These are phyloP conservation scores for Chalaropsis thielavioides DNA, from an alignment of 2,329 filamentous ascomycete species.

Conservation along the genomic window DNA sequence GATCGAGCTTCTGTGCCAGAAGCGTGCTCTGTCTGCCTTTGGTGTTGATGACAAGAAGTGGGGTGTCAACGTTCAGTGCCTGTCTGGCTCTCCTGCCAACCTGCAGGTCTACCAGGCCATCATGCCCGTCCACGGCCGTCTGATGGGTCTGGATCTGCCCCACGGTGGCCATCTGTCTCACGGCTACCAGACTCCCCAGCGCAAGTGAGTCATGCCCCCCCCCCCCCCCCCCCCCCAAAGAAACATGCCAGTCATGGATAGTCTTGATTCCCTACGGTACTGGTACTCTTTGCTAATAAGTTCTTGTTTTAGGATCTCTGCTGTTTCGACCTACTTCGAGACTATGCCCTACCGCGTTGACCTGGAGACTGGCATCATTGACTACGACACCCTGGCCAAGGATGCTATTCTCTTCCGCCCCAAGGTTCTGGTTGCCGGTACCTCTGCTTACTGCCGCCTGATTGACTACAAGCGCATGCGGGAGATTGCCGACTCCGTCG, in stretches of 20 bases:
- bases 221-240: not conserved
- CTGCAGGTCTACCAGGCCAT: constrained; percentile 96
- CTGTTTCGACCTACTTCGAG: constrained; percentile 97
- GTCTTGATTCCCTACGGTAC: too few relatives aligned
- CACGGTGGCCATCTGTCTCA: constrained; percentile 92
- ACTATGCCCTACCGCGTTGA: constrained; percentile 92
- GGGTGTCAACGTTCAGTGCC: constrained; percentile 96
- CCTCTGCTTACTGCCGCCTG: constrained; percentile 92
- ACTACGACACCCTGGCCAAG: constrained; percentile 87
- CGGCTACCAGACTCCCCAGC: constrained; percentile 90
- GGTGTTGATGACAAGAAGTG: constrained; percentile 74
- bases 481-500: constrained; percentile 83
- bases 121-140: constrained; percentile 84
- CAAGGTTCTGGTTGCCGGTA: constrained; percentile 91
- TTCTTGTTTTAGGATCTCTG: constrained; percentile 54
- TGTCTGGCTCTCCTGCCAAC: constrained; percentile 89
- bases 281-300: not conserved
- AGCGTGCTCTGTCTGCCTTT: constrained; percentile 83
- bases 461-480: constrained; percentile 97
- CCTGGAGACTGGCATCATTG: constrained; percentile 83
- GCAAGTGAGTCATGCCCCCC: constrained; percentile 49
- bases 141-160: constrained; percentile 93
- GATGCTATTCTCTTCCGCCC: constrained; percentile 84
- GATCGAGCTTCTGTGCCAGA: constrained; percentile 90
- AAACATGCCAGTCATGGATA: too few relatives aligned